Base-by-base conservation (phyloP, 1,284 basidiomycete species). In the Meripilus lineatus region DNA sequence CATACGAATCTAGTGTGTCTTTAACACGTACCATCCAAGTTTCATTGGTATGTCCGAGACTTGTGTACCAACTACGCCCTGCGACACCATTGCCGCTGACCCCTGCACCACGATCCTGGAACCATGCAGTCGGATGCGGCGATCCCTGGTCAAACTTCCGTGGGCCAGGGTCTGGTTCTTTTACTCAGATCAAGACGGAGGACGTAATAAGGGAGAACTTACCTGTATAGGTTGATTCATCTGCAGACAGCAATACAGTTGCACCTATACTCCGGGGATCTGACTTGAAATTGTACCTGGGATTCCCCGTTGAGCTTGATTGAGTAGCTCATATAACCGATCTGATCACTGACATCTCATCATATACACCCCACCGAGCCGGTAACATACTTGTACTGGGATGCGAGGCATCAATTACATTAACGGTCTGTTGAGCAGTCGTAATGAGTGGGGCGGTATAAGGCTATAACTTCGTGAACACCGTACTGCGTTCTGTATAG, bases 51-150 rank as follows among this genome's bases (percentile, higher is more conserved):
- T 92, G 89, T 2, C 88, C 88, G 2, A 91, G 69, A 47, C 79
- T 80, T 0, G 89, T 90, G 62, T 88, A 91, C 65, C 85, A 91
- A 50, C 84, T 86, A 34, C 88, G 73, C n/a, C 88, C 89, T 1
- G 78, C 70, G 18, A 67, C 63, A 11, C 65, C 66, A 14, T 58
- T 60, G 47, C 74, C 37, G 6, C 24, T 60, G 4, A 72, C 72
- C 1, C 82, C 84, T 15, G 77, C 72, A 5, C 81, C 81, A 8
- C 70, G 73, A 48, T 84, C 79, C 57, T 89, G 86, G 61, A 74
- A 90, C 89, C 89, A 92, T 14, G 89, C 88, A 30, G 75, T 71
- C 3, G 83, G 83, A 56, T 85, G 82, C 11, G 83, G 81, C 5
- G 59, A 70, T 11, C 83, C 83, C 54, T 85, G 81, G 45, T 77